Conservation (phyloP, 164 flowering plant species). For the Liriodendron chinense region DNA sequence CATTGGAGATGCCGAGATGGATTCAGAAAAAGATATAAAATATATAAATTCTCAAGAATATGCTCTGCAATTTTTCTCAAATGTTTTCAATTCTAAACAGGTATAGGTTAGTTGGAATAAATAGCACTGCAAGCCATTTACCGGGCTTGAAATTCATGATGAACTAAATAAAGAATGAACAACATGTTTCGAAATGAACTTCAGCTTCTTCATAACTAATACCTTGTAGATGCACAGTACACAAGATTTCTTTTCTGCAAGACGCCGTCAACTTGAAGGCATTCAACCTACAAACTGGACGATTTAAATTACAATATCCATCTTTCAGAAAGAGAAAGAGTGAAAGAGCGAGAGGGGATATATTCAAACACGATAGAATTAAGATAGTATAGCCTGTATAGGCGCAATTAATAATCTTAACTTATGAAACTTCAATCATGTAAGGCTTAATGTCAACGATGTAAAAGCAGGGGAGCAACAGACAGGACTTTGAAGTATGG, state of each 20-base stretch:
- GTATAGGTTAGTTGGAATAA: too few relatives aligned
- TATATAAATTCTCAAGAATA: too few relatives aligned
- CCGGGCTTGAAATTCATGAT: too few relatives aligned
- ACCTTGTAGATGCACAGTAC: conserved; percentile 99
- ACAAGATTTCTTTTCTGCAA: conserved; percentile 84
- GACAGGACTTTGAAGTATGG: background rate
- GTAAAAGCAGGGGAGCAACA: background rate
- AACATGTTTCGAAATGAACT: background rate
- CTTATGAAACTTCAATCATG: background rate
- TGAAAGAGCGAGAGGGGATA: background rate
- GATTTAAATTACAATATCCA: background rate
- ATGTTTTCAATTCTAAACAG: too few relatives aligned
- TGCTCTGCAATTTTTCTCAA: too few relatives aligned
- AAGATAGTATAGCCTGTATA: background rate
- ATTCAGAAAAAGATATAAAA: too few relatives aligned
- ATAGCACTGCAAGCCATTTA: too few relatives aligned
- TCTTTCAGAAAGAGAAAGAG: background rate
- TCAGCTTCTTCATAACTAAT: conserved; percentile 9
- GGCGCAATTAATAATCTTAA: background rate
- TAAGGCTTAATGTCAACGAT: background rate
- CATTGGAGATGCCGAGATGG: too few relatives aligned
- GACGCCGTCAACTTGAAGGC: conserved; percentile 94
- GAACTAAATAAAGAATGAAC: background rate
- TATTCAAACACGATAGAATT: background rate
- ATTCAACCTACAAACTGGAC: conserved; percentile 67